Evolutionary conservation across 2,329 filamentous ascomycete species (phyloP).

Genomic region (Ophiostoma quercus): DNA sequence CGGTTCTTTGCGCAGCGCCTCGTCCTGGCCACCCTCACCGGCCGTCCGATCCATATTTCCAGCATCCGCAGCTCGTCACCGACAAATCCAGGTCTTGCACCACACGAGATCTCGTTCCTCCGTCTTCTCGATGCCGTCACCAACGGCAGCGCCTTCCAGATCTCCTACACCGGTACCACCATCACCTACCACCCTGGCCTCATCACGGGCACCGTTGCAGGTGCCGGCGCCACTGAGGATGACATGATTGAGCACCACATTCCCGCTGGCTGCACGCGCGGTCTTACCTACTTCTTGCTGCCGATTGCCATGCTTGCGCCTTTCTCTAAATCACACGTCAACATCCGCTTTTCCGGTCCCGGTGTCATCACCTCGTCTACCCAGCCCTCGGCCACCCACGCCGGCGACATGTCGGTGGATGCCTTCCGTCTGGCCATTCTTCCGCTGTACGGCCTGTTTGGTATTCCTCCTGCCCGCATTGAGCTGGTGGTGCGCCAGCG

Average conservation of each 20-base stretch:
- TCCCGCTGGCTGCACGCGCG: conserved; percentile 69
- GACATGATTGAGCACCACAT: conserved; percentile 79
- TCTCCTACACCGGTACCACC: conserved; percentile 92
- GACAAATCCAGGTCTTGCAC: conserved; percentile 80
- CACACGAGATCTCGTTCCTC: conserved; percentile 91
- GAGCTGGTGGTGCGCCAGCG: conserved; percentile 77
- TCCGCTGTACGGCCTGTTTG: conserved; percentile 84
- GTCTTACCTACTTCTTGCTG: conserved; percentile 86
- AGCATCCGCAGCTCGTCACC: conserved; percentile 85
- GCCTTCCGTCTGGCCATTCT: conserved; percentile 89
- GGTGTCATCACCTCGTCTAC: conserved; percentile 90
- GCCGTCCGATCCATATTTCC: conserved; percentile 82
- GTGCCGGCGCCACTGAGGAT: conserved; percentile 59
- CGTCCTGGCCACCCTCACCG: conserved; percentile 84
- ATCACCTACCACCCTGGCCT: conserved; percentile 88
- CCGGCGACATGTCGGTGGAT: conserved; percentile 75
- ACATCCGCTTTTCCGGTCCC: conserved; percentile 81
- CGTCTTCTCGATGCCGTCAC: conserved; percentile 91
- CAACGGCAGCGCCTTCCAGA: conserved; percentile 91
- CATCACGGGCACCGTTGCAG: conserved; percentile 77
- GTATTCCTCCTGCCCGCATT: conserved; percentile 71
- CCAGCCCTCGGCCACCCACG: conserved; percentile 40
- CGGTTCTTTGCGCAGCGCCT: conserved; percentile 77
- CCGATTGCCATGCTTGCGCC: conserved; percentile 86
- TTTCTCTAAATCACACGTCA: conserved; percentile 86